Evolutionary conservation across 1,284 basidiomycete species (phyloP).

Genomic region (Porodaedalea pini): DNA sequence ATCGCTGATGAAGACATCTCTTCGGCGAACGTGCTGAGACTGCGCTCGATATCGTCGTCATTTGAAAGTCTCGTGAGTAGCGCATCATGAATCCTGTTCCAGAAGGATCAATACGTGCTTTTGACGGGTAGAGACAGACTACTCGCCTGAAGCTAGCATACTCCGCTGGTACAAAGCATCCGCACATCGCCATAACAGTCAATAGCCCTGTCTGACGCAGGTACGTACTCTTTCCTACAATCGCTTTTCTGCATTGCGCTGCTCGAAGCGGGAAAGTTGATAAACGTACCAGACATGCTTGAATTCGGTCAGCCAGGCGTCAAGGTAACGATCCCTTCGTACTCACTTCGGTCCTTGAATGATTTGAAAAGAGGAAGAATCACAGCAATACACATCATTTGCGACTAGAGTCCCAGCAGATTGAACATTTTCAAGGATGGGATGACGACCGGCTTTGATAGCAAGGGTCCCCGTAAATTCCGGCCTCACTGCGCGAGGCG

Average conservation of each 20-base stretch:
- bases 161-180: conserved; percentile 88
- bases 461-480: conserved; percentile 84
- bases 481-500: conserved; percentile 61
- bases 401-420: conserved; percentile 68
- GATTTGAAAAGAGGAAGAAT: conserved; percentile 81
- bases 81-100: conserved; percentile 68
- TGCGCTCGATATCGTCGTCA: conserved; percentile 86
- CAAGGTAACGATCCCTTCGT: neutral
- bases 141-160: conserved; percentile 78
- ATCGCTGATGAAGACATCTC: conserved; percentile 90
- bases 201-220: conserved; percentile 84
- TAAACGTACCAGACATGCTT: conserved; percentile 74
- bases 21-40: conserved; percentile 86
- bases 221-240: conserved; percentile 85
- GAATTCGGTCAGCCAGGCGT: neutral
- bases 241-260: neutral
- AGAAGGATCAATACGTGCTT: neutral
- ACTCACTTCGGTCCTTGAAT: conserved; percentile 85
- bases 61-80: conserved; percentile 88
- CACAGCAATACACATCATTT: conserved; percentile 85
- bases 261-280: neutral
- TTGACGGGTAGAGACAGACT: conserved; percentile 3
- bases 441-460: conserved; percentile 82
- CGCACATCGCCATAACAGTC: conserved; percentile 82
- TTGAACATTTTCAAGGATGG: conserved; percentile 76